Conservation (phyloP, 169 alveolate species). For the Blepharisma undulans region DNA sequence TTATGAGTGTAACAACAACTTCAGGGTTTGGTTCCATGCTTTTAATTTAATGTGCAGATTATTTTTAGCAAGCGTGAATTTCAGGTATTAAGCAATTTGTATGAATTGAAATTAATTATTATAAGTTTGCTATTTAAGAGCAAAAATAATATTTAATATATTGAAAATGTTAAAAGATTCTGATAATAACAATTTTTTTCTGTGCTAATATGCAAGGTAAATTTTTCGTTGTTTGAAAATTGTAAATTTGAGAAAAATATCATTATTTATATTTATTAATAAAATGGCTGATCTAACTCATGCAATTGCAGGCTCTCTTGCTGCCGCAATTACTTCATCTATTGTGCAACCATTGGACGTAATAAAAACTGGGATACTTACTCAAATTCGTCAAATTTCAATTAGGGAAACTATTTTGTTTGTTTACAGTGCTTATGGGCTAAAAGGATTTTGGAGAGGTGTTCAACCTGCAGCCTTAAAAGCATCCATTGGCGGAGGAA, state of each 20-base stretch:
- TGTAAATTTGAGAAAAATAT: not conserved
- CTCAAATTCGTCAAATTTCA: not conserved
- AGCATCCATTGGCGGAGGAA: slow-evolving; percentile 55
- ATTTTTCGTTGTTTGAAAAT: no score
- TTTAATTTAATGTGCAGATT: not conserved
- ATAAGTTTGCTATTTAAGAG: no score
- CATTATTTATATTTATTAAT: not conserved
- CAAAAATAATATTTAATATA: no score
- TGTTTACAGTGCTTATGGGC: slow-evolving; percentile 45
- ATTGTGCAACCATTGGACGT: slow-evolving; percentile 7
- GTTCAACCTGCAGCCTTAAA: slow-evolving; percentile 65
- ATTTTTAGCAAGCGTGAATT: no score
- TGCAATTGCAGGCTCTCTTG: not conserved
- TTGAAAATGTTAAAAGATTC: no score
- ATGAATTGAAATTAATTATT: no score
- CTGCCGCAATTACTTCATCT: not conserved
- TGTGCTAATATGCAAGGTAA: no score
- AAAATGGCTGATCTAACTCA: not conserved
- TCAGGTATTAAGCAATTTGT: no score
- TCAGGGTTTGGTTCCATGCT: not conserved
- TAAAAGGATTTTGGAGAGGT: slow-evolving; percentile 76
- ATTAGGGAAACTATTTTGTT: not conserved
- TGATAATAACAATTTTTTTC: no score
- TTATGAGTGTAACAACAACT: not conserved
- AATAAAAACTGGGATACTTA: not conserved